Evolutionary conservation across 2,329 filamentous ascomycete genomes (phyloP).

Genomic region (Botrytis sinoallii): DNA sequence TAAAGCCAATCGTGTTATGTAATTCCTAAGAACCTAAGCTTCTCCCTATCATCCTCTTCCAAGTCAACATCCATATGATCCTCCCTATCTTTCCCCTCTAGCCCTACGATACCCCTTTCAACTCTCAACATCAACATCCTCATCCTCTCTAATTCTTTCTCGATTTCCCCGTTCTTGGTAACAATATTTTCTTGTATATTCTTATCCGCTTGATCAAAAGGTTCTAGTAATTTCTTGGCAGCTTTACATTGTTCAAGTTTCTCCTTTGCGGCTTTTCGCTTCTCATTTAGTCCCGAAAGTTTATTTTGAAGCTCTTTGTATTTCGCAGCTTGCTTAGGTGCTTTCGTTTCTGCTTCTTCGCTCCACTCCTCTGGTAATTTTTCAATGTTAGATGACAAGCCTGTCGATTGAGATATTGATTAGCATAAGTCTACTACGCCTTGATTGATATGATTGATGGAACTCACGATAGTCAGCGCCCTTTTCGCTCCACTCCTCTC

Average conservation of each 20-base stretch:
- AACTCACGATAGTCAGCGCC: slow-evolving; percentile 38
- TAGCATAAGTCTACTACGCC: background rate
- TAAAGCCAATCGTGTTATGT: background rate
- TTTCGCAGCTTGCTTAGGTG: slow-evolving; percentile 44
- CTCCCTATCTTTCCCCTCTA: slow-evolving; percentile 24
- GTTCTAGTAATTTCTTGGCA: slow-evolving; percentile 51
- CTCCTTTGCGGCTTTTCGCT: slow-evolving; percentile 41
- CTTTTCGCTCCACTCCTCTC: slow-evolving; percentile 42
- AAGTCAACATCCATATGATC: slow-evolving; percentile 31
- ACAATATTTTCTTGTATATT: slow-evolving; percentile 64
- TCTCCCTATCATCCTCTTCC: slow-evolving; percentile 27
- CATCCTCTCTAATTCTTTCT: slow-evolving; percentile 64
- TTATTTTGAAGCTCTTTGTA: slow-evolving; percentile 51
- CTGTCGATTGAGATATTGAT: slow-evolving; percentile 20
- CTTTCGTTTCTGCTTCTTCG: slow-evolving; percentile 39
- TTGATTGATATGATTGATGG: background rate
- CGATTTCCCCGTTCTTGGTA: slow-evolving; percentile 61
- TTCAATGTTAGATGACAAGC: slow-evolving; percentile 30
- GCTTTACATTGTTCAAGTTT: slow-evolving; percentile 48
- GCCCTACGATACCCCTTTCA: slow-evolving; percentile 47
- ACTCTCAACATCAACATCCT: slow-evolving; percentile 60
- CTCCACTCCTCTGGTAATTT: slow-evolving; percentile 34
- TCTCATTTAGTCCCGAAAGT: slow-evolving; percentile 50
- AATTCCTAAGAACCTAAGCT: slow-evolving; percentile 21
- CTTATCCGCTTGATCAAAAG: slow-evolving; percentile 45